Conservation (phyloP, 2,329 filamentous ascomycete genomes). For the Tolypocladium tropicale region DNA sequence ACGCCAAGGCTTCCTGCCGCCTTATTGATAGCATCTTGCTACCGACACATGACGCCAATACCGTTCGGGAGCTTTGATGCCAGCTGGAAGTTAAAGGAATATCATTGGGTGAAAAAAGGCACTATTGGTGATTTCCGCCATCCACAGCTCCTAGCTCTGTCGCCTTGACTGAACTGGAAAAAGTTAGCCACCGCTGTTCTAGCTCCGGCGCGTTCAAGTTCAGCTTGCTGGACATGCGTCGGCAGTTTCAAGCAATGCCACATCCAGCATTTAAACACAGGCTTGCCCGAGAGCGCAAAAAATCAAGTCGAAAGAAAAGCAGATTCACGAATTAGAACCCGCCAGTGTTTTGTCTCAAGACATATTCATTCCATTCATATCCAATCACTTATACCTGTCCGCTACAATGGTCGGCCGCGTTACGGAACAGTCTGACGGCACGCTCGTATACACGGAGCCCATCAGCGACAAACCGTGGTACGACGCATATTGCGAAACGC, state of each 20-base stretch:
- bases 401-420: not conserved
- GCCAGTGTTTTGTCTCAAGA: no score
- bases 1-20: not conserved
- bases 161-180: not conserved
- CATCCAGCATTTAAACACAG: not conserved
- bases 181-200: not conserved
- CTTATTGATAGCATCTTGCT: not conserved
- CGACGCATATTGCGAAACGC: not conserved
- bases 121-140: not conserved
- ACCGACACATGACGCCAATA: not conserved
- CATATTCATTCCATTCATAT: not conserved
- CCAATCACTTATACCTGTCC: not conserved
- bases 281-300: not conserved
- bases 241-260: no score
- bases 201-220: not conserved
- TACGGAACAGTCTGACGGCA: not conserved
- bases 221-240: not conserved
- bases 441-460: not conserved
- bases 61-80: not conserved
- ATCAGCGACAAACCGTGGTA: not conserved
- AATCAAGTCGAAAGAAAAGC: not conserved
- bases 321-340: not conserved
- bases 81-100: not conserved
- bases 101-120: not conserved
- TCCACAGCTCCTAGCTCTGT: not conserved